Evolutionary conservation across 345 rosid genomes (phyloP).

Genomic region (Garcia nutans): DNA sequence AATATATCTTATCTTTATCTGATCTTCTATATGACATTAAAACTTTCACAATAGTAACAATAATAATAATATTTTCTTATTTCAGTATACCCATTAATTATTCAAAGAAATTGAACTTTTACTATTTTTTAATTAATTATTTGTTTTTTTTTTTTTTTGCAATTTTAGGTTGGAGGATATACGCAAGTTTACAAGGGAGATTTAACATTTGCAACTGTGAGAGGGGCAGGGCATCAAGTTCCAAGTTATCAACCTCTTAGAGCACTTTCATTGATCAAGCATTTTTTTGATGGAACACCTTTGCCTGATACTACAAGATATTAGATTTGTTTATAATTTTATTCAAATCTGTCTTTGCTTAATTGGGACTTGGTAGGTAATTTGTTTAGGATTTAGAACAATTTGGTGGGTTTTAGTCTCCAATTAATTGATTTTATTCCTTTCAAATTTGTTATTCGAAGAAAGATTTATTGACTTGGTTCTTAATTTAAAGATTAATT

Average conservation of each 20-base stretch:
- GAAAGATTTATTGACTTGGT: no score
- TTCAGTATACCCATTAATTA: not conserved
- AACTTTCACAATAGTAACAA: no score
- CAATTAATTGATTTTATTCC: not conserved
- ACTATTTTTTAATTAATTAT: not conserved
- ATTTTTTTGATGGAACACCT: slow-evolving; percentile 60
- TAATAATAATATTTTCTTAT: not conserved
- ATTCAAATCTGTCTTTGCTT: slow-evolving; percentile 3
- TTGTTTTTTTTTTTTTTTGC: no score
- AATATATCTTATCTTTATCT: no score
- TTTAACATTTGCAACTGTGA: slow-evolving; percentile 69
- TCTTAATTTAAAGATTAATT: no score
- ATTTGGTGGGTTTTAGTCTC: not conserved
- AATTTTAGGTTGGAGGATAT: slow-evolving; percentile 66
- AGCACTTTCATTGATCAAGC: slow-evolving; percentile 67
- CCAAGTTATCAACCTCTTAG: slow-evolving; percentile 83
- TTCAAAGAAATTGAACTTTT: not conserved
- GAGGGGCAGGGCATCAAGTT: slow-evolving; percentile 92
- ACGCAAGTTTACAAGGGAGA: slow-evolving; percentile 69
- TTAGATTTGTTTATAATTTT: slow-evolving; percentile 3
- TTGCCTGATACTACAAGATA: slow-evolving; percentile 57
- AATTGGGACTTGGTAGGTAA: not conserved
- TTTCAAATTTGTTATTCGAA: not conserved
- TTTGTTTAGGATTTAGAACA: not conserved
- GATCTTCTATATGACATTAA: no score